Base-by-base conservation (phyloP, 2,329 filamentous ascomycete genomes). In the Paraphoma chrysanthemicola region DNA sequence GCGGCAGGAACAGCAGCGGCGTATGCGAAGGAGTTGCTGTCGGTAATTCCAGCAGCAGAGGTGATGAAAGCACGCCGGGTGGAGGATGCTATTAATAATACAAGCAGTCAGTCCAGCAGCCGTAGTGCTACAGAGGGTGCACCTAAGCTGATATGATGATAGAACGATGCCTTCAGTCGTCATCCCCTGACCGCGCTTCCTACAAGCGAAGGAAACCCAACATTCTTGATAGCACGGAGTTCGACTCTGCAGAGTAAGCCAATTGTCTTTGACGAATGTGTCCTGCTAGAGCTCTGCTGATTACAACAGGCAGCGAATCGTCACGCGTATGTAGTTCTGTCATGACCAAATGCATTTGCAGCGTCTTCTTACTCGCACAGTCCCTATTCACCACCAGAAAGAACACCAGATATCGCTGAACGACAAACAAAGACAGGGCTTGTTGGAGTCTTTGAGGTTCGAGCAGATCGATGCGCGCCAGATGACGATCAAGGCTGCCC, bases 391-490 rank as follows among this genome's bases (percentile, higher is more conserved):
- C n/a, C n/a, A n/a, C n/a, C n/a, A n/a, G n/a, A n/a, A n/a, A n/a
- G n/a, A n/a, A n/a, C n/a, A n/a, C n/a, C n/a, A n/a, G n/a, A 36
- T 14, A 36, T 14, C 14, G 4, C 11, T 50, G 29, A 46, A 42
- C 14, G 33, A 53, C 1, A 47, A 57, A 12, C 57, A 57, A 44
- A 63, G 44, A 16, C 48, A 51, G n/a, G 47, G 3, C 0, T 48
- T 78, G 29, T 50, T 80, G 4, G 54, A 76, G 0, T 77, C 73
- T 0, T 61, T 82, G 0, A 51, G 57, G n/a, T 82, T 81, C n/a
- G 64, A 74, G 0, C 69, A 79, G 31, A 76, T 81, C 0, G 71
- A 80, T 53, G 62, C 72, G 36, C 77, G 78, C 0, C 71, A 77
- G 11, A 62, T 60, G 2, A 75, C 48, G 0, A 78, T 83, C 44